Evolutionary conservation across 768 basidiomycete species (phyloP).

Genomic region (Tulasnella sp.): DNA sequence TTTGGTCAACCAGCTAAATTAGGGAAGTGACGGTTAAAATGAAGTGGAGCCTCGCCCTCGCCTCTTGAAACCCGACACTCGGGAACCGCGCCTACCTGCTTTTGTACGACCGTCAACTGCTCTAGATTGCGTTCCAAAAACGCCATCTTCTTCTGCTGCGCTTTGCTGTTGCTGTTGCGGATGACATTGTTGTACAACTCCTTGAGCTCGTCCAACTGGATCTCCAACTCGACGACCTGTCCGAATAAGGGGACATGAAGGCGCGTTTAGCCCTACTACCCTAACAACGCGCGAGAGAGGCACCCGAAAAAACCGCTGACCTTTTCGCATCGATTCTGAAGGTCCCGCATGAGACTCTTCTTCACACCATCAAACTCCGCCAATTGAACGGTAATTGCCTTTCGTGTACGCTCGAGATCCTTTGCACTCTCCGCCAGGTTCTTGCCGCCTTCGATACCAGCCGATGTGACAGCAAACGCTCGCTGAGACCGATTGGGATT

Average conservation of each 20-base stretch:
- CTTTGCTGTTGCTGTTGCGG: slow-evolving; percentile 95
- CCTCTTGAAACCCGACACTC: neutral
- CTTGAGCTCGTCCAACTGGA: slow-evolving; percentile 95
- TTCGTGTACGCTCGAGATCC: slow-evolving; percentile 92
- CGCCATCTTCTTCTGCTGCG: slow-evolving; percentile 99
- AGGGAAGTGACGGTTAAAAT: slow-evolving; percentile 22
- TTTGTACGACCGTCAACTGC: slow-evolving; percentile 90
- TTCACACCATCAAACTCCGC: slow-evolving; percentile 98
- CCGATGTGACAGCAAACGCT: slow-evolving; percentile 93
- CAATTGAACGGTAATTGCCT: slow-evolving; percentile 94
- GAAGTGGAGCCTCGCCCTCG: neutral
- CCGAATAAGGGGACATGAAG: neutral
- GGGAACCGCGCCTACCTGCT: slow-evolving; percentile 57
- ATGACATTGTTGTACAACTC: slow-evolving; percentile 99
- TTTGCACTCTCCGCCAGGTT: slow-evolving; percentile 94
- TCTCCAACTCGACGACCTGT: slow-evolving; percentile 97
- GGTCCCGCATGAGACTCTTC: slow-evolving; percentile 96
- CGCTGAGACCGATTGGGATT: slow-evolving; percentile 45
- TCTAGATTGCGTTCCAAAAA: slow-evolving; percentile 96
- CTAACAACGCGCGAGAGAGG: neutral
- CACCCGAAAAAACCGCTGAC: slow-evolving; percentile 44
- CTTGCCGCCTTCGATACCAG: slow-evolving; percentile 94
- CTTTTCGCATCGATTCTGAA: slow-evolving; percentile 99
- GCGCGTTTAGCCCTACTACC: neutral
- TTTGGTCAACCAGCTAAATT: slow-evolving; percentile 90